Base-by-base conservation (phyloP, 129 eudicot genomes). In the Arctium lappa region DNA sequence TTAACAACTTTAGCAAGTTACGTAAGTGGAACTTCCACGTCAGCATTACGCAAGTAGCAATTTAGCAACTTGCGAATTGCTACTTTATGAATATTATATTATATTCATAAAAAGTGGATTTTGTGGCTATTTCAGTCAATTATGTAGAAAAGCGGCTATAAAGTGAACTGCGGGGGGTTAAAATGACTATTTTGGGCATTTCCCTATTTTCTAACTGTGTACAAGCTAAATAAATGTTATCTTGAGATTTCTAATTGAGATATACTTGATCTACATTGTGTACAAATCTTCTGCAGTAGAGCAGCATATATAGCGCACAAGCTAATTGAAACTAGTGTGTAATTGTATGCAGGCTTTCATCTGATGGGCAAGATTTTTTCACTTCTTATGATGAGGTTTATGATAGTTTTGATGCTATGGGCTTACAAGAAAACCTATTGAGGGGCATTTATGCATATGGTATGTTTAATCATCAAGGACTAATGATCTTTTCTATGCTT, bases 391-490 rank as follows among this genome's bases (percentile, higher is more conserved):
- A 93, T 74, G 97, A 89, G 78, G 92, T 86, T 18, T 85, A 71
- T 88, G 97, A 91, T n/a, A 93, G 91, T 80, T 93, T 93, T 78
- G 98, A 93, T 88, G 90, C 87, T 2, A 91, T 93, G 98, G 94
- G 91, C 11, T 86, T 93, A 66, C 94, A 86, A 63, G 96, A 93
- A 87, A 91, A 91, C 81, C 96, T 93, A 75, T 88, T 93, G 30
- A 89, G 98, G 82, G 98, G 98, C 71, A 93, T 93, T 27, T 93
- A 91, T 76, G 96, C 98, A 32, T 93, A 93, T 76, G 94, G 96
- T 93, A 84, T 15, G 65, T 34, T 37, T n/a, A 60, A 16, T 60
- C 68, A n/a, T 60, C 68, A 53, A 53, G 65, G 65, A 53, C 22
- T 15, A 15, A 53, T 53, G 65, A 53, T 53, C 5, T 53, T 48